A percentile compares a stretch with the other conserved stretches of the same genome.
phyloP scores from a whole-genome alignment of 192 early-diverging fungal species.

The Umbelopsis vinacea region DNA sequence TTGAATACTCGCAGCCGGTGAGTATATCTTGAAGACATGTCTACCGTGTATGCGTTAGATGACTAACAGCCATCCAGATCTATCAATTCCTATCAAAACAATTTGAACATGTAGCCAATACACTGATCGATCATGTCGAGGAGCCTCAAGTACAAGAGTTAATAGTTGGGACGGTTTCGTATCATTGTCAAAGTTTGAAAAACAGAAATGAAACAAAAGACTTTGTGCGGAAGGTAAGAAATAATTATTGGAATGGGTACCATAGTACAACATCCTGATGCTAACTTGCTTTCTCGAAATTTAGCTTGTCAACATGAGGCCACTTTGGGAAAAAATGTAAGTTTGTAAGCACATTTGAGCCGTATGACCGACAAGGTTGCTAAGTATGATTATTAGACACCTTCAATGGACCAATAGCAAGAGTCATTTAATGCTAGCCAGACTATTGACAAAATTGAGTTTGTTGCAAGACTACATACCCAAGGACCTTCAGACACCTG shows the following conservation, averaged over 20 bases:
- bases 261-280: neutral
- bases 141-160: neutral
- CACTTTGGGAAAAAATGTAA: slow-evolving; percentile 44
- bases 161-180: slow-evolving; percentile 28
- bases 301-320: slow-evolving; percentile 34
- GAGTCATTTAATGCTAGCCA: neutral
- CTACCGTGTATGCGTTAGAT: slow-evolving; percentile 25
- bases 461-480: neutral
- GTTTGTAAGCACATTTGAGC: neutral
- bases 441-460: neutral
- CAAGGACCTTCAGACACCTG: neutral
- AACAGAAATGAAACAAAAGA: neutral
- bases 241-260: neutral
- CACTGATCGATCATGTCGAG: neutral
- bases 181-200: neutral
- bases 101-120: slow-evolving; percentile 21
- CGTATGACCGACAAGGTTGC: neutral
- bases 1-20: neutral
- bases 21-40: slow-evolving; percentile 32
- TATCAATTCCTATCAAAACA: slow-evolving; percentile 29
- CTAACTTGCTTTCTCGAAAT: neutral
- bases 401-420: neutral
- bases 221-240: slow-evolving; percentile 16
- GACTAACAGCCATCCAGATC: slow-evolving; percentile 11
- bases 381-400: neutral